Evolutionary conservation across 345 rosid genomes (phyloP).

Genomic region (Crucihimalaya himalaica): DNA sequence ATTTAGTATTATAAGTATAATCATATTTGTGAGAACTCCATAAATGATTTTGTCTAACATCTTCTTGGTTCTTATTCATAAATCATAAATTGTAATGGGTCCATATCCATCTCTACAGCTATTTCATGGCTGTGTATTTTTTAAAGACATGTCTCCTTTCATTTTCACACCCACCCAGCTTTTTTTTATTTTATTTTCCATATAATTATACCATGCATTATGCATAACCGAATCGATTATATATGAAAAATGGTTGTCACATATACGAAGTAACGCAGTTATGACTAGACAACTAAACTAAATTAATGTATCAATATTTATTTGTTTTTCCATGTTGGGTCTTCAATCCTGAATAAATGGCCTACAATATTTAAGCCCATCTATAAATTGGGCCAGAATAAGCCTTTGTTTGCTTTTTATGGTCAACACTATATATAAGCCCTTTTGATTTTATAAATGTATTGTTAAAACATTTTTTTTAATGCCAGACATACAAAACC

Average conservation of each 20-base stretch:
- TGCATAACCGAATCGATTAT: background rate
- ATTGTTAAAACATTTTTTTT: background rate
- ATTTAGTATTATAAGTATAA: background rate
- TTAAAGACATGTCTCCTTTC: slow-evolving; percentile 32
- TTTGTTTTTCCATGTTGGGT: background rate
- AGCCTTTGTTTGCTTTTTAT: too few species aligned
- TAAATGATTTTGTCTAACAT: slow-evolving; percentile 33
- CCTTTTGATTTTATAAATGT: background rate
- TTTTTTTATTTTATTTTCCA: background rate
- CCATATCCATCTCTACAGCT: slow-evolving; percentile 39
- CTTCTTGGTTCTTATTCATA: slow-evolving; percentile 14
- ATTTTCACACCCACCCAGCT: slow-evolving; percentile 28
- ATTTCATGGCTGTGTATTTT: slow-evolving; percentile 39
- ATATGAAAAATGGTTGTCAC: too few species aligned
- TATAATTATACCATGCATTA: background rate
- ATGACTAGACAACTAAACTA: too few species aligned
- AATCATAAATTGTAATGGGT: slow-evolving; percentile 38
- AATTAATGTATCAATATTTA: too few species aligned
- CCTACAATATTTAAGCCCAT: slow-evolving; percentile 24
- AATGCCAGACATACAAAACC: background rate
- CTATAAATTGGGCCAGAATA: slow-evolving; percentile 4
- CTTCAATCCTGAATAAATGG: slow-evolving; percentile 1
- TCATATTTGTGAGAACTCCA: slow-evolving; percentile 17
- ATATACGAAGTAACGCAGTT: too few species aligned
- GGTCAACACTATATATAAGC: too few species aligned